phyloP scores from a whole-genome alignment of 2,329 filamentous ascomycete species.

The Ciborinia camelliae region DNA sequence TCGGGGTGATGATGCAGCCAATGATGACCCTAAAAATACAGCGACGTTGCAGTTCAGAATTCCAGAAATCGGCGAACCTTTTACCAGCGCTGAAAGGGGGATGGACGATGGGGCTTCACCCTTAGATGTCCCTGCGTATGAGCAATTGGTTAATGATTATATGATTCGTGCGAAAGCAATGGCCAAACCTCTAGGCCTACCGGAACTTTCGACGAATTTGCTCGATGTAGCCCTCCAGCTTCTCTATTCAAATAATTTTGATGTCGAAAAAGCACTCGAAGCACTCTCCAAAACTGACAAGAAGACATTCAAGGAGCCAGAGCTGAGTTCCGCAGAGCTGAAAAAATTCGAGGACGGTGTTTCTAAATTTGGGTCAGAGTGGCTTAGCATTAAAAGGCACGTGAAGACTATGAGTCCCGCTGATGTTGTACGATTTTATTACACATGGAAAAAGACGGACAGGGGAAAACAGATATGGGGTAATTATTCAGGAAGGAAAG shows the following conservation, averaged over 20 bases:
- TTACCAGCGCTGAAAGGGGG: constrained; percentile 38
- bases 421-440: constrained; percentile 88
- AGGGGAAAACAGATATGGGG: constrained; percentile 87
- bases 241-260: constrained; percentile 68
- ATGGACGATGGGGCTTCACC: constrained; percentile 38
- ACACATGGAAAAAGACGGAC: constrained; percentile 95
- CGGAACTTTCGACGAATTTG: constrained; percentile 77
- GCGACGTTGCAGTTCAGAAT: constrained; percentile 77
- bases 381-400: constrained; percentile 76
- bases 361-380: constrained; percentile 84
- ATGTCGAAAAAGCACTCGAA: constrained; percentile 66
- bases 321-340: constrained; percentile 70
- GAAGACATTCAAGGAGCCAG: constrained; percentile 77
- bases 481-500: constrained; percentile 79
- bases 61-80: constrained; percentile 50
- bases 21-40: constrained; percentile 71
- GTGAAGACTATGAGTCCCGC: constrained; percentile 78
- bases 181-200: constrained; percentile 62
- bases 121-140: constrained; percentile 34
- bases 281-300: constrained; percentile 66
- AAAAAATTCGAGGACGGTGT: constrained; percentile 93
- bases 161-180: constrained; percentile 58
- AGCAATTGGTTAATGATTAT: constrained; percentile 68
- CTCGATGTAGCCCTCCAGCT: constrained; percentile 77
- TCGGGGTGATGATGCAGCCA: constrained; percentile 72